Evolutionary conservation across 345 rosid species (phyloP).

Genomic region (Lagerstroemia speciosa): DNA sequence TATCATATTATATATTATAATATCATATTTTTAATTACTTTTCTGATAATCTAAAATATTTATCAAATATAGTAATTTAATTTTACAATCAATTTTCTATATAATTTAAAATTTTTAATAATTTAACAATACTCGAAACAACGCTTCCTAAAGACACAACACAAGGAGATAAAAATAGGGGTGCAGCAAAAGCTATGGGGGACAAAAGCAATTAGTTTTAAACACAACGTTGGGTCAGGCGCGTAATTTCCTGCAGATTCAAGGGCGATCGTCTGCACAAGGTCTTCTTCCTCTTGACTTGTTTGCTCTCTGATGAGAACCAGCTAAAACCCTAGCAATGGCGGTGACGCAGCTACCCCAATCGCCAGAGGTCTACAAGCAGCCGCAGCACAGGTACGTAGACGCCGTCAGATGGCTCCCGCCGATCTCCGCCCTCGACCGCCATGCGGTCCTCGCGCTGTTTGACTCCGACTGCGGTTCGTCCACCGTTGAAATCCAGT

Average conservation of each 20-base stretch:
- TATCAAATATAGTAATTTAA: too few relatives aligned
- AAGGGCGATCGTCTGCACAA: background rate
- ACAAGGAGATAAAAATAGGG: background rate
- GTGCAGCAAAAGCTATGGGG: background rate
- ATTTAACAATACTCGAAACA: too few relatives aligned
- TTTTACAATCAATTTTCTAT: too few relatives aligned
- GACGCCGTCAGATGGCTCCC: constrained; percentile 88
- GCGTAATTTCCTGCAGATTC: background rate
- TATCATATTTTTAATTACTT: too few relatives aligned
- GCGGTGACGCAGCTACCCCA: constrained; percentile 32
- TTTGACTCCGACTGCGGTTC: constrained; percentile 43
- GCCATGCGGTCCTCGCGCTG: constrained; percentile 38
- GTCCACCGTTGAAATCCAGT: constrained; percentile 49
- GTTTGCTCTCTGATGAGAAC: background rate
- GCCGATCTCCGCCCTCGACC: constrained; percentile 56
- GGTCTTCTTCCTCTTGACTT: background rate
- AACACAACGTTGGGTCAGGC: too few relatives aligned
- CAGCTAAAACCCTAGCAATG: constrained; percentile 28
- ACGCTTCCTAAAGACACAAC: too few relatives aligned
- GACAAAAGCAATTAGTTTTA: background rate
- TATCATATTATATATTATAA: too few relatives aligned
- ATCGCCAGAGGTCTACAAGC: constrained; percentile 32
- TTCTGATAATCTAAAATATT: too few relatives aligned
- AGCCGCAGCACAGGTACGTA: constrained; percentile 51
- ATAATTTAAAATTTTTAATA: too few relatives aligned